phyloP scores from a whole-genome alignment of 2,329 filamentous ascomycete genomes.

The Aspergillus spinulosporus region DNA sequence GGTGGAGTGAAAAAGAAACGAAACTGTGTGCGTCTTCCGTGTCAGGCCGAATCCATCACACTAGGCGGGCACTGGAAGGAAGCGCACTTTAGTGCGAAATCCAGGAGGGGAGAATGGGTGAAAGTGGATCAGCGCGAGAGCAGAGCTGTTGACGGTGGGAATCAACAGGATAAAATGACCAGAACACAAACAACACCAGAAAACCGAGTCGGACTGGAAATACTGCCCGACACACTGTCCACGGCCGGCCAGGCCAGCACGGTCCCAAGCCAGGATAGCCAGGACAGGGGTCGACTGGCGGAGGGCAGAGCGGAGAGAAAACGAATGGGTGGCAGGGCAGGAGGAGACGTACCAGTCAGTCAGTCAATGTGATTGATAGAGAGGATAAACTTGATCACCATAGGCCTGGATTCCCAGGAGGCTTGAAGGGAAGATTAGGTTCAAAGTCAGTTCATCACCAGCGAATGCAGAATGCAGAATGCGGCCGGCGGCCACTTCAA shows the following conservation, averaged over 20 bases:
- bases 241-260: neutral
- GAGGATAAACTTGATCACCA: neutral
- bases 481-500: no score
- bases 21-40: neutral
- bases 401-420: no score
- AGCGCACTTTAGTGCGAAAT: neutral
- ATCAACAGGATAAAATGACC: neutral
- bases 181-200: neutral
- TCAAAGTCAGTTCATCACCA: no score
- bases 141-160: neutral
- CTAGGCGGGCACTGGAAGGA: no score
- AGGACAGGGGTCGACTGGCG: no score
- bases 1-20: neutral
- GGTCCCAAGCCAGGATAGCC: neutral
- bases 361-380: constrained; percentile 3
- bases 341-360: neutral
- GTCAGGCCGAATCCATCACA: neutral
- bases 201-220: neutral
- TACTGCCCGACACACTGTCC: neutral
- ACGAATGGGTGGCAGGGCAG: neutral
- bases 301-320: no score
- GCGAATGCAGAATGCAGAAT: no score
- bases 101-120: neutral
- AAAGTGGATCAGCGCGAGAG: neutral
- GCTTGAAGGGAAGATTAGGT: no score